Base-by-base conservation (phyloP, 495 filamentous ascomycete species). In the Podospora anserina region DNA sequence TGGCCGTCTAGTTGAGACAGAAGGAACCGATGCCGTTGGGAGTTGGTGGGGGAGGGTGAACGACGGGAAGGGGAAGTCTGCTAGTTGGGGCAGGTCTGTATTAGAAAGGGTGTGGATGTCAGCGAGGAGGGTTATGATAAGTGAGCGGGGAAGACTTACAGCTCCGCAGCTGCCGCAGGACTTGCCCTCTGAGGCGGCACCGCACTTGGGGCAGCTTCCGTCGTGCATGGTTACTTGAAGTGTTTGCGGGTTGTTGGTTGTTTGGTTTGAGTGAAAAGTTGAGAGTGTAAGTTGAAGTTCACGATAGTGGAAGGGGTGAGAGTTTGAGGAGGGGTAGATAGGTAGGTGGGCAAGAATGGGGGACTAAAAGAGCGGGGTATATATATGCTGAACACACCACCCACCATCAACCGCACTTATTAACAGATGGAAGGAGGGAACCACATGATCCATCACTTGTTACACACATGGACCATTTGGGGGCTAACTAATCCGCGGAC, bases 161-260 rank as follows among this genome's bases (percentile, higher is more conserved):
- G 82, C 82, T 19, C 82, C 82, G 79, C 82, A 84, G 23, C 77
- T 70, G 56, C 71, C 72, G 80, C 82, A 85, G 57, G 78, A 75
- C 82, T 85, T 85, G 73, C 80, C 78, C 64, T 75, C 72, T 64
- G 77, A 75, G 66, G 71, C 69, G 73, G 72, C 72, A 63, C 82
- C 80, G 79, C 82, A 85, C 78, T 82, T 85, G 78, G 82, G 82
- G 80, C 82, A 83, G 72, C 66, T 61, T 16, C 72, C 66, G 75
- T 75, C 77, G 75, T 83, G 81, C 81, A 84, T 84, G 49, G 71
- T 81, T 76, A 5, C n/a, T 71, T 5, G 15, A 26, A 15, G 69
- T 55, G 26, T 57, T 60, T 61, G 28, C 61, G 60, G 23, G 7
- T 64, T 32, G 28, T 27, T 32, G 5, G 5, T 49, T 23, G 23